phyloP scores from a whole-genome alignment of 108 stramenopile genomes.

The Cylindrotheca fusiformis region DNA sequence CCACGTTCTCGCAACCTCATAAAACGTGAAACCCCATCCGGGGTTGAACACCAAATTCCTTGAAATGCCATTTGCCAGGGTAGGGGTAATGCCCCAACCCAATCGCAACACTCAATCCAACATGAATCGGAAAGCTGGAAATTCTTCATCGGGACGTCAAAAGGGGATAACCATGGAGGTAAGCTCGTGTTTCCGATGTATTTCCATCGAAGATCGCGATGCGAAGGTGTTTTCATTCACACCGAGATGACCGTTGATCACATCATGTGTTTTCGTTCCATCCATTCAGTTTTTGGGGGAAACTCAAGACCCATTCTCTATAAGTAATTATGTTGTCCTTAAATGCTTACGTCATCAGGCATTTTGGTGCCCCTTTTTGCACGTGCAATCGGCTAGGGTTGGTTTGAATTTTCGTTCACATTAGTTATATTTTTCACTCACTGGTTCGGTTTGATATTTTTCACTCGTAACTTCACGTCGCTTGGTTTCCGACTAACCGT shows the following conservation, averaged over 20 bases:
- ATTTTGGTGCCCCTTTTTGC: not conserved
- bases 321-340: slow-evolving; percentile 6
- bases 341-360: slow-evolving; percentile 4
- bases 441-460: slow-evolving; percentile 6
- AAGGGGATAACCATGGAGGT: slow-evolving; percentile 88
- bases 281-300: no score
- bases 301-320: no score
- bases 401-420: not conserved
- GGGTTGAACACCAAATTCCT: not conserved
- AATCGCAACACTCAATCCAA: slow-evolving; percentile 3
- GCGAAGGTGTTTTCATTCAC: slow-evolving; percentile 14
- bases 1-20: no score
- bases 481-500: no score
- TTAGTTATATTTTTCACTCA: slow-evolving; percentile 2
- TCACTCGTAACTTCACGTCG: slow-evolving; percentile 1
- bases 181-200: slow-evolving; percentile 38
- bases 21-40: not conserved
- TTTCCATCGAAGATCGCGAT: not conserved
- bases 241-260: not conserved
- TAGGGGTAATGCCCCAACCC: slow-evolving; percentile 76
- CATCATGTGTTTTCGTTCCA: not conserved
- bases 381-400: not conserved
- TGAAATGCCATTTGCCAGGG: slow-evolving; percentile 58
- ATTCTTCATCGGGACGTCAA: slow-evolving; percentile 16
- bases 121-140: slow-evolving; percentile 23